A percentile compares a stretch with the other conserved stretches of the same genome.
These are phyloP conservation scores for Metarhizium humberi DNA, from an alignment of 2,329 filamentous ascomycete genomes.

Conservation along the genomic window DNA sequence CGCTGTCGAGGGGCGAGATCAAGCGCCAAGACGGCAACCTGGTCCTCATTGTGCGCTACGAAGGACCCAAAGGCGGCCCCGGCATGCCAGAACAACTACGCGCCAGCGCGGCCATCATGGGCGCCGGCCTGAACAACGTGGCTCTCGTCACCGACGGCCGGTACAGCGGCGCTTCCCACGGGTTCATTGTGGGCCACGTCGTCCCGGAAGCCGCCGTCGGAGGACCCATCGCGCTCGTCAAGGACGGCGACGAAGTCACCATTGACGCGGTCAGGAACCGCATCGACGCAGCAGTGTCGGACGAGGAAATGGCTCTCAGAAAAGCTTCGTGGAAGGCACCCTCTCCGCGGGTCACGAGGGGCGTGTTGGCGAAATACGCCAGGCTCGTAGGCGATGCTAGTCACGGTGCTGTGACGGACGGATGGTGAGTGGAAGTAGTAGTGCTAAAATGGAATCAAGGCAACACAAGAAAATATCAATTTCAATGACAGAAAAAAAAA, in stretches of 20 bases:
- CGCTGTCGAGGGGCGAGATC: constrained; percentile 60
- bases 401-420: constrained; percentile 81
- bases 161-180: constrained; percentile 81
- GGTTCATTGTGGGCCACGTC: constrained; percentile 90
- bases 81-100: constrained; percentile 95
- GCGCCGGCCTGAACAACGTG: constrained; percentile 76
- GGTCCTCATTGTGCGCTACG: constrained; percentile 85
- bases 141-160: constrained; percentile 88
- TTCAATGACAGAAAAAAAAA: not conserved
- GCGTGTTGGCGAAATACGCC: constrained; percentile 85
- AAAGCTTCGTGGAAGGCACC: constrained; percentile 62
- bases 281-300: constrained; percentile 57
- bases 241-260: constrained; percentile 71
- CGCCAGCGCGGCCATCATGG: constrained; percentile 85
- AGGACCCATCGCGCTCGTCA: constrained; percentile 76
- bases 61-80: constrained; percentile 85
- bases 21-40: constrained; percentile 56
- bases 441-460: not conserved
- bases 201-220: constrained; percentile 84
- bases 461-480: not conserved
- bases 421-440: constrained; percentile 13
- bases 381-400: constrained; percentile 81
- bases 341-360: constrained; percentile 64
- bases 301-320: constrained; percentile 60
- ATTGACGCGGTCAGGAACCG: constrained; percentile 78